Evolutionary conservation across 192 early-diverging fungal genomes (phyloP), one percentile per base, ranked within the genome.

Genomic region (Rhizophagus clarus): DNA sequence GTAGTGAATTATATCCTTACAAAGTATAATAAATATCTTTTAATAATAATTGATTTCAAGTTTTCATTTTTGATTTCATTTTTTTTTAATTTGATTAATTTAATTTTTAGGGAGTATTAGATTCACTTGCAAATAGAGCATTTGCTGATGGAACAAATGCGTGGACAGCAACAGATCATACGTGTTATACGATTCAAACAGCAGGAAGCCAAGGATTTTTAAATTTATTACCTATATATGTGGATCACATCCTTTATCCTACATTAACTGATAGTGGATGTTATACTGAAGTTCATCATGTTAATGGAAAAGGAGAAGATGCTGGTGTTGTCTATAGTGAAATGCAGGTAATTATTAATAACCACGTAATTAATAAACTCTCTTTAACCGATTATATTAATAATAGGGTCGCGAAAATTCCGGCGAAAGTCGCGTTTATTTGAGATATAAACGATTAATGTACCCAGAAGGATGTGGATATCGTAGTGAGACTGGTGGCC

Each of bases 311-410:
- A 31, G 90, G 89, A 24, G 89, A 91, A 83, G 82, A 91, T 81
- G 88, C 89, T n/a, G 90, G 90, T 83, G 85, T 91, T 51, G 90
- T 91, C n/a, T 91, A 91, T 74, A 83, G 83, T 69, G 90, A 91
- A 75, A 91, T 91, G 90, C 90, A 91, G 84, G 86, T 85, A 79
- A 34, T 17, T 60, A 2, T 75, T n/a, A 10, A 40, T 7, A 40
- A 40, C 37, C 37, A 40, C 0, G 37, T 40, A 15, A 78, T 28
- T 47, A 2, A 66, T n/a, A 63, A 51, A 15, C 61, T 0, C 2
- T 69, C 29, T 34, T 76, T 37, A 20, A 32, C 26, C 28, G 10
- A 42, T 47, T 37, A 47, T 31, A 26, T 17, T 68, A n/a, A 82
- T 68, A n/a, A 82, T 71, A 86, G 80, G 89, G 89, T 7, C 84